Evolutionary conservation across 140 eudicot species (phyloP), one percentile per base, ranked within the genome.

Genomic region (Senecio squalidus): DNA sequence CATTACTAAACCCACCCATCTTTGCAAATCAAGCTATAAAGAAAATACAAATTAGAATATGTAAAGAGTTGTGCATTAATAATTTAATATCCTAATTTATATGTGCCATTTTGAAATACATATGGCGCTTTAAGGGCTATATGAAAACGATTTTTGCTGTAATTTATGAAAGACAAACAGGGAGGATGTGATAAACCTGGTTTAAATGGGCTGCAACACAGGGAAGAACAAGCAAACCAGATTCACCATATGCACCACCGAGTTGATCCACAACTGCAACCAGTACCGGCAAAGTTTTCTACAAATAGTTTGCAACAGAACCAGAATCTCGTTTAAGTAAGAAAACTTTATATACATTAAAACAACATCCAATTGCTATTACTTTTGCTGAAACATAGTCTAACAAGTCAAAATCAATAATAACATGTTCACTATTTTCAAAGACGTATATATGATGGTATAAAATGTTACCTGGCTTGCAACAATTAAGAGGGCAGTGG

Each of bases 271-370:
- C 96, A 28, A 91, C 94, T 8, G 96, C 96, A 54, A 81, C 86
- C 82, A 77, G 77, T 62, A 92, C 98, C 36, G 96, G 94, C 77
- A 92, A 67, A 4, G 98, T 92, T 87, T 92, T 92, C 98, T 91
- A 62, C 76, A 60, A 74, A 44, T 48, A 39, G 43, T 40, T 52
- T 34, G 50, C 55, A 80, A 33, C 58, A 21, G 47, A 62, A 31
- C 10, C 22, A 33, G 50, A 21, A 33, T 33, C n/a, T n/a, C n/a
- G n/a, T n/a, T n/a, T n/a, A n/a, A n/a, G n/a, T n/a, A n/a, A n/a
- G n/a, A n/a, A n/a, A n/a, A n/a, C n/a, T n/a, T n/a, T n/a, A n/a
- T n/a, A n/a, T n/a, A n/a, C n/a, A n/a, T n/a, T n/a, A n/a, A n/a
- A n/a, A n/a, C n/a, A n/a, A n/a, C n/a, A n/a, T n/a, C n/a, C n/a